Conservation (phyloP, 495 filamentous ascomycete species). For the Aspergillus incahuasiensis region DNA sequence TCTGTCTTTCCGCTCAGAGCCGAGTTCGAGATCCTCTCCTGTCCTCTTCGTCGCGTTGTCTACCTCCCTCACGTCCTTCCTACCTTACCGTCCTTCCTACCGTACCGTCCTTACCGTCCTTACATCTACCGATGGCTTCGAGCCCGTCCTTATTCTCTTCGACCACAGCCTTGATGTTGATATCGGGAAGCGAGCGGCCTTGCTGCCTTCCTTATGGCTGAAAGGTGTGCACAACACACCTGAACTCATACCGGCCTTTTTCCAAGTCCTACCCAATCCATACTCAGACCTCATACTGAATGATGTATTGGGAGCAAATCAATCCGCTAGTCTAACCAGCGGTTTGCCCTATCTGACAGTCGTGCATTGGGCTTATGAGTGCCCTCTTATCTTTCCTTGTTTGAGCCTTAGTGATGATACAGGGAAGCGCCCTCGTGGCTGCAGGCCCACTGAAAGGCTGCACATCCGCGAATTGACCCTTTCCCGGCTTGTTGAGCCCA, state of each 20-base stretch:
- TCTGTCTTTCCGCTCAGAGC: no score
- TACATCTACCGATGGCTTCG: background rate
- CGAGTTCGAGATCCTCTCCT: no score
- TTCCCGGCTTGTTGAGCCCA: no score
- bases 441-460: no score
- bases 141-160: background rate
- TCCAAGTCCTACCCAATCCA: background rate
- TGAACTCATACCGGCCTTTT: background rate
- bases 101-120: background rate
- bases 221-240: background rate
- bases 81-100: background rate
- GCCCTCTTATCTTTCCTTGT: background rate
- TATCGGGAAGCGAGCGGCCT: background rate
- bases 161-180: background rate
- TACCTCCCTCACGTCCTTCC: no score
- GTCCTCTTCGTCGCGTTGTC: no score
- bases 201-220: background rate
- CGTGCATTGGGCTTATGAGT: background rate
- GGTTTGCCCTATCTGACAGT: background rate
- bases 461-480: no score
- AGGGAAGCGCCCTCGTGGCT: background rate
- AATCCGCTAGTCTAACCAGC: no score
- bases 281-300: background rate
- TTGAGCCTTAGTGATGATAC: background rate
- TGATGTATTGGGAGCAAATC: background rate